Base-by-base conservation (phyloP, 768 basidiomycete genomes). In the Tylopilus plumbeoviolaceoides region DNA sequence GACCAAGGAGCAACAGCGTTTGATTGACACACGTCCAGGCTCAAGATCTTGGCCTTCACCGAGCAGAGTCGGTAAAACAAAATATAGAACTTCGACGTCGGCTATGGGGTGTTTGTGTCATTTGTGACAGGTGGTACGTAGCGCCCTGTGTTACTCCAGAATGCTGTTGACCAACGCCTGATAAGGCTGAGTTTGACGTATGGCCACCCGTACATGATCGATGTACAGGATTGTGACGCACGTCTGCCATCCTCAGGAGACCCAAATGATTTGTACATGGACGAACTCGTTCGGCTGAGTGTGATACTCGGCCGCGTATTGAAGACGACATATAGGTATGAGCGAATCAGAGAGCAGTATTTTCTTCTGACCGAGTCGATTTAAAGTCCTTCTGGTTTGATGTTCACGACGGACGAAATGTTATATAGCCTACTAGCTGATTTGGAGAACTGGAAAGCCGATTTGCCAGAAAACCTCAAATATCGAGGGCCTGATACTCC, bases 121-220 rank as follows among this genome's bases (percentile, higher is more conserved):
- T 98, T 60, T 85, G 87, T 60, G 95, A 99, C 70, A 78, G 95
- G 73, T 97, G 94, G 90, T 91, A 72, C 59, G 78, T 20, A 52
- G 40, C 50, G 17, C n/a, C 46, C 50, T 41, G 11, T 28, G 50
- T 59, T 55, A 47, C 27, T 23, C 20, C 5, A 17, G 35, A 30
- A 39, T 31, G 30, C 43, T 10, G 35, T 54, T 4, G 33, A 41
- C 49, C 53, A 20, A 64, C 45, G 49, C 42, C 30, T 44, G 51
- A 47, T 17, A 63, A 91, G 90, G 91, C 81, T 85, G 50, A 91
- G 89, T 64, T 75, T 94, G 35, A 85, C 91, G 21, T 91, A 93
- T 61, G 95, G 95, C 0, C 90, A 93, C 59, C 95, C 95, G 3
- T 89, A 85, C 67, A 91, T 95, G 88, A 95, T 99, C 56, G 95